Evolutionary conservation across 805 yeast genomes (phyloP).

Genomic region (Candida glaebosa): DNA sequence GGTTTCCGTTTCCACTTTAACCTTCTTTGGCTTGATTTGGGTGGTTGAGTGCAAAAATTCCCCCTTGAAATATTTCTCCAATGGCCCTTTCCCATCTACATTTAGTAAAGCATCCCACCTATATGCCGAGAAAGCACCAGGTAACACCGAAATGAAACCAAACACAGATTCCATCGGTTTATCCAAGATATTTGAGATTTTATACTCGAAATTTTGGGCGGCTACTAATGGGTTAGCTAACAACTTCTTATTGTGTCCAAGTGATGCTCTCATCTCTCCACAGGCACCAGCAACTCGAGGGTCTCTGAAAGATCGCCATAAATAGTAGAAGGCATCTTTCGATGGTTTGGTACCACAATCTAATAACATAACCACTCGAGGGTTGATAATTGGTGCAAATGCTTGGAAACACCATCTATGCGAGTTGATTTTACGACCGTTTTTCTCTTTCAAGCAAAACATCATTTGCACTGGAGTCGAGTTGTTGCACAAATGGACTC

Average conservation of each 20-base stretch:
- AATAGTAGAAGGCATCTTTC: constrained; percentile 74
- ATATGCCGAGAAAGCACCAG: constrained; percentile 97
- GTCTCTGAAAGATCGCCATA: constrained; percentile 83
- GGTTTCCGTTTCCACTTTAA: constrained; percentile 7
- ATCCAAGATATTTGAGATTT: constrained; percentile 90
- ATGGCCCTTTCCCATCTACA: constrained; percentile 75
- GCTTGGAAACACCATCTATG: constrained; percentile 98
- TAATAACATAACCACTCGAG: constrained; percentile 75
- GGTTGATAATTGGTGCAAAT: constrained; percentile 76
- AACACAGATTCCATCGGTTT: constrained; percentile 94
- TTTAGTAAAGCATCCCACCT: constrained; percentile 75
- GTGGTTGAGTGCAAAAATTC: constrained; percentile 71
- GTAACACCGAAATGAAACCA: constrained; percentile 91
- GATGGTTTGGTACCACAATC: constrained; percentile 96
- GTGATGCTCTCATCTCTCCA: constrained; percentile 89
- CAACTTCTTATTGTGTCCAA: constrained; percentile 53
- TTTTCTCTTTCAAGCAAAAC: constrained; percentile 86
- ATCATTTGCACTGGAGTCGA: constrained; percentile 80
- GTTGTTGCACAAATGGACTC: constrained; percentile 65
- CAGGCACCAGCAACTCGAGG: constrained; percentile 95
- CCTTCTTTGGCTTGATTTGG: constrained; percentile 25
- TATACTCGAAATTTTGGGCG: constrained; percentile 95
- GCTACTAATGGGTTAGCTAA: constrained; percentile 87
- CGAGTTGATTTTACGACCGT: constrained; percentile 86
- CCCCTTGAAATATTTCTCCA: constrained; percentile 89